These are phyloP conservation scores for Sclerotinia spermophila DNA, from an alignment of 2,329 filamentous ascomycete species.

Conservation along the genomic window DNA sequence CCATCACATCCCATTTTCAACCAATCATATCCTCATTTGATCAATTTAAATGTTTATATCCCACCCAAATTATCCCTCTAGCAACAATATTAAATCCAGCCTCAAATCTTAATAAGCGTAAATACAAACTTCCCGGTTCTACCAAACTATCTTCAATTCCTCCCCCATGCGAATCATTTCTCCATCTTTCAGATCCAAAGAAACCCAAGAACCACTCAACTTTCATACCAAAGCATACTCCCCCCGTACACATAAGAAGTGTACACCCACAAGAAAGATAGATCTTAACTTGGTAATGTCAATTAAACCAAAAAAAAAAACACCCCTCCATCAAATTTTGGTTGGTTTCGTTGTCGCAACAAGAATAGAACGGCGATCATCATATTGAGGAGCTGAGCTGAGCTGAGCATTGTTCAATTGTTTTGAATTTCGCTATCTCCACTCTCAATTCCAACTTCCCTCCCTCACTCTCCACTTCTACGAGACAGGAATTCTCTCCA, in stretches of 20 bases:
- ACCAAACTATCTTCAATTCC: constrained; percentile 5
- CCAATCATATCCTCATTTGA: not conserved
- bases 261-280: not conserved
- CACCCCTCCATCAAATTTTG: not conserved
- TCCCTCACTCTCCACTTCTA: constrained; percentile 8
- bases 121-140: constrained; percentile 7
- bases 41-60: not conserved
- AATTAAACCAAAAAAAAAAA: too few species aligned
- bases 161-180: constrained; percentile 16
- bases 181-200: constrained; percentile 8
- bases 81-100: constrained; percentile 8
- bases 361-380: not conserved
- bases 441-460: not conserved
- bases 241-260: not conserved
- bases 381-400: not conserved
- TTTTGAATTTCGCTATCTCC: constrained; percentile 4
- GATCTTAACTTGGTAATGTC: not conserved
- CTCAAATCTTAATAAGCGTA: constrained; percentile 6
- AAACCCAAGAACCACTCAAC: constrained; percentile 1
- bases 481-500: constrained; percentile 7
- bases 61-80: not conserved
- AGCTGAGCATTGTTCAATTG: constrained; percentile 11
- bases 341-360: not conserved
- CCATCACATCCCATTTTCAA: not conserved
- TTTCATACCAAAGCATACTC: constrained; percentile 2